These are phyloP conservation scores for Cordyceps javanica DNA, from an alignment of 2,329 filamentous ascomycete genomes.

Conservation along the genomic window DNA sequence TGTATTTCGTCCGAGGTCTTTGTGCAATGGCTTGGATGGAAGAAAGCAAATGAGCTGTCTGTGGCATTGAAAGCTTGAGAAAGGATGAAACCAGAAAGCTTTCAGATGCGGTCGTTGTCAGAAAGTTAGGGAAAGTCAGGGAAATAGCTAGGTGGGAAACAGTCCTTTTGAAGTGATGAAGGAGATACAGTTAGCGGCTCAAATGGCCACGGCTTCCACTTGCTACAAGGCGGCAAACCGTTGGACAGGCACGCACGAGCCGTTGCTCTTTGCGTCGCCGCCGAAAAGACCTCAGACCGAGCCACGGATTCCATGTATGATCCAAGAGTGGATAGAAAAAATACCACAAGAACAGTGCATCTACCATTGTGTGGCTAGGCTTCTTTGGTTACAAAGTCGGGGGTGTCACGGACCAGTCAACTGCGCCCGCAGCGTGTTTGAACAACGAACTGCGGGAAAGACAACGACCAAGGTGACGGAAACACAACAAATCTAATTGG, in stretches of 20 bases:
- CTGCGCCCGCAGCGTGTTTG: slow-evolving; percentile 11
- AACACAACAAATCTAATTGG: slow-evolving; percentile 5
- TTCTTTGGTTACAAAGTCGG: slow-evolving; percentile 5
- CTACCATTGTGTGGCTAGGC: slow-evolving; percentile 3
- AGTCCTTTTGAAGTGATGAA: background rate
- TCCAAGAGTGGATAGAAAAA: background rate
- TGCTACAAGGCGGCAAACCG: slow-evolving; percentile 3
- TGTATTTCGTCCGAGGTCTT: background rate
- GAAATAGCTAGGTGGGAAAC: background rate
- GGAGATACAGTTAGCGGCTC: background rate
- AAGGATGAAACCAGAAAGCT: background rate
- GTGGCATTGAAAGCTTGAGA: background rate
- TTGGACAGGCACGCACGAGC: slow-evolving; percentile 5
- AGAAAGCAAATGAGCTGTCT: background rate
- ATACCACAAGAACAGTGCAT: slow-evolving; percentile 6
- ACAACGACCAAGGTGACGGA: background rate
- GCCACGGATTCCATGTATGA: background rate
- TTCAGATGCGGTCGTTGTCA: background rate
- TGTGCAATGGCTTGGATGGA: no score
- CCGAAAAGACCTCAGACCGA: slow-evolving; percentile 1
- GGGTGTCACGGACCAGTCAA: slow-evolving; percentile 12
- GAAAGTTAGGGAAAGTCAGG: background rate
- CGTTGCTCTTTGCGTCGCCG: background rate
- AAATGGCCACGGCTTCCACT: background rate
- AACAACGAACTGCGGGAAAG: slow-evolving; percentile 7